Evolutionary conservation across 805 yeast species (phyloP).

Genomic region (Maudiozyma pseudohumilis): DNA sequence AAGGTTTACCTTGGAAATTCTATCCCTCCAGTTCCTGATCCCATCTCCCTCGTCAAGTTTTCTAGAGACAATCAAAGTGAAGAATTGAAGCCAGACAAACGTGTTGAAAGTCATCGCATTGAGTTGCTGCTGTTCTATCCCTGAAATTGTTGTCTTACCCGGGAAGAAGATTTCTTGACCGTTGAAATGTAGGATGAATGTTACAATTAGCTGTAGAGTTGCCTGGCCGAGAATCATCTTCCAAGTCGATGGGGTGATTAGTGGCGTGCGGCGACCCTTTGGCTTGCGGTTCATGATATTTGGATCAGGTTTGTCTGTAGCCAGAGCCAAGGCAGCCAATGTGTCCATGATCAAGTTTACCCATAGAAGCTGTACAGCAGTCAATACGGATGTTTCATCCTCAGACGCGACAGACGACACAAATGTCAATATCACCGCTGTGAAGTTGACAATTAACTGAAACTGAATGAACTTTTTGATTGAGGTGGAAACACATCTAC

Average conservation of each 20-base stretch:
- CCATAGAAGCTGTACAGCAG: constrained; percentile 97
- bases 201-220: constrained; percentile 62
- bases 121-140: constrained; percentile 47
- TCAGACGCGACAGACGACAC: constrained; percentile 82
- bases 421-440: constrained; percentile 92
- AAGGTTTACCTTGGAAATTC: constrained; percentile 55
- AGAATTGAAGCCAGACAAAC: constrained; percentile 96
- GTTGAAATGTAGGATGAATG: constrained; percentile 73
- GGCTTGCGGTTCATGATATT: constrained; percentile 73
- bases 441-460: constrained; percentile 90
- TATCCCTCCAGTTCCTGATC: constrained; percentile 42
- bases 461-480: constrained; percentile 94
- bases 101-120: constrained; percentile 87
- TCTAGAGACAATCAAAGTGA: constrained; percentile 84
- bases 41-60: constrained; percentile 84
- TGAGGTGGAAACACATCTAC: constrained; percentile 89
- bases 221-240: constrained; percentile 94
- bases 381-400: constrained; percentile 75
- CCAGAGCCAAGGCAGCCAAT: constrained; percentile 91
- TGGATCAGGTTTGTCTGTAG: constrained; percentile 92
- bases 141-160: constrained; percentile 19
- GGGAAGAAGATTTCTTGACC: constrained; percentile 53
- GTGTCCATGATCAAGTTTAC: constrained; percentile 98
- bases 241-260: constrained; percentile 93
- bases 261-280: constrained; percentile 65